Percentiles rank a stretch among this genome's conserved stretches.
These are phyloP conservation scores for Erodium trifolium DNA, from an alignment of 441 rosid species.

Conservation along the genomic window DNA sequence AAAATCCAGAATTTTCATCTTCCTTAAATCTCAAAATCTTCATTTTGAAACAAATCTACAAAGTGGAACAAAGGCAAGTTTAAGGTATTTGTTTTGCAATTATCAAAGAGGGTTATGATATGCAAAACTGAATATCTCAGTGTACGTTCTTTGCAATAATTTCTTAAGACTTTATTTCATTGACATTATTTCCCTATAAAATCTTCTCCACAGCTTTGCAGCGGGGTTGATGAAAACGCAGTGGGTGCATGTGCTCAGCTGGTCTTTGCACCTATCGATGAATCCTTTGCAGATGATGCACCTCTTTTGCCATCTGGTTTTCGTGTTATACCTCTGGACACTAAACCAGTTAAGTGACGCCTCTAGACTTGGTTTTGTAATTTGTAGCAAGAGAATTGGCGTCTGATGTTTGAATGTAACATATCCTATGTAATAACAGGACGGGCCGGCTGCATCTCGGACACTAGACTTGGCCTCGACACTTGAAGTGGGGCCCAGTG, in stretches of 20 bases:
- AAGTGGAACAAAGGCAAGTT: too few relatives aligned
- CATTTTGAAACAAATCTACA: too few relatives aligned
- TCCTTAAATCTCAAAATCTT: too few relatives aligned
- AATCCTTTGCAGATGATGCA: constrained; percentile 95
- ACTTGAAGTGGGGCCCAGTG: constrained; percentile 65
- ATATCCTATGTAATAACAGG: constrained; percentile 41
- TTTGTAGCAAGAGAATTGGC: not conserved
- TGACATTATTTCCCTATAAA: not conserved
- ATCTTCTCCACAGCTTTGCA: constrained; percentile 51
- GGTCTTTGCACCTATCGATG: constrained; percentile 93
- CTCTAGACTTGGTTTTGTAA: not conserved
- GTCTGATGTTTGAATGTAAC: not conserved
- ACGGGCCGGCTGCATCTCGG: constrained; percentile 42
- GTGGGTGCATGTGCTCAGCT: constrained; percentile 90
- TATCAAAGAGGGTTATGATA: too few relatives aligned
- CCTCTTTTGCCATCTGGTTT: constrained; percentile 92
- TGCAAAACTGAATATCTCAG: too few relatives aligned
- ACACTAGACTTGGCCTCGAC: constrained; percentile 90
- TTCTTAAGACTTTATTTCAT: not conserved
- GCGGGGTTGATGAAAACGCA: constrained; percentile 89
- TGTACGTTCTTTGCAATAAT: not conserved
- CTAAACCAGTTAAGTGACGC: constrained; percentile 54
- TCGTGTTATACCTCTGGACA: constrained; percentile 80
- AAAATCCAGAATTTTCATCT: too few relatives aligned
- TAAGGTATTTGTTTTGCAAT: too few relatives aligned